Evolutionary conservation across 495 filamentous ascomycete genomes (phyloP).

Genomic region (Terfezia boudieri): DNA sequence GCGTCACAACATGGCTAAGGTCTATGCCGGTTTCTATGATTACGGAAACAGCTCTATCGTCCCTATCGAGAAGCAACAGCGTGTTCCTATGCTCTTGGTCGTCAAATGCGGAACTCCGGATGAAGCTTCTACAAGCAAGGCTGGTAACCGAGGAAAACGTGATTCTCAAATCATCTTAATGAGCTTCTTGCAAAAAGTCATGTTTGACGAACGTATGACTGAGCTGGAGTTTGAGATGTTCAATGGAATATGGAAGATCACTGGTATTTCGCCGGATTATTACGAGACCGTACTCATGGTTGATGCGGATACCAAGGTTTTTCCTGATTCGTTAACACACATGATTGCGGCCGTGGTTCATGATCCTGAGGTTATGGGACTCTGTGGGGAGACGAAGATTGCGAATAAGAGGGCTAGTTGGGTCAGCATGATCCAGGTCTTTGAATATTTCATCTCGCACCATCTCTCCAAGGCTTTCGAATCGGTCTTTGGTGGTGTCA

Average conservation of each 20-base stretch:
- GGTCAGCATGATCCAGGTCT: conserved; percentile 99
- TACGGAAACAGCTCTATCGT: conserved; percentile 66
- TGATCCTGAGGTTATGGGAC: conserved; percentile 96
- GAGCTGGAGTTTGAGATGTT: conserved; percentile 99
- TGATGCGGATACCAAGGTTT: conserved; percentile 96
- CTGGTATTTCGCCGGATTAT: conserved; percentile 90
- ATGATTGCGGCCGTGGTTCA: conserved; percentile 99
- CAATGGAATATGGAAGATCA: conserved; percentile 96
- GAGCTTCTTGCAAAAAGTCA: conserved; percentile 99
- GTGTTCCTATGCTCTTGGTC: conserved; percentile 96
- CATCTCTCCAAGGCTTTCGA: conserved; percentile 94
- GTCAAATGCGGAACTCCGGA: conserved; percentile 91
- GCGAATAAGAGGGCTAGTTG: conserved; percentile 89
- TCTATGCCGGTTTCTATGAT: conserved; percentile 95
- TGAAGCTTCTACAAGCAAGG: conserved; percentile 57
- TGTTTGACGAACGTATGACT: conserved; percentile 99
- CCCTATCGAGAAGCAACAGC: conserved; percentile 71
- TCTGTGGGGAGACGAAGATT: conserved; percentile 98
- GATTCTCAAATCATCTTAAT: conserved; percentile 98
- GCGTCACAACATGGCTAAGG: conserved; percentile 97
- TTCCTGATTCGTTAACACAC: conserved; percentile 92
- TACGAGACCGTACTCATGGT: conserved; percentile 97
- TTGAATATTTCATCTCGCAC: conserved; percentile 97
- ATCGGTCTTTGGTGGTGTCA: conserved; percentile 96
- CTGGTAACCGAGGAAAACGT: conserved; percentile 92